Evolutionary conservation across 23 red algal genomes (phyloP).

Genomic region (Gracilaria domingensis): DNA sequence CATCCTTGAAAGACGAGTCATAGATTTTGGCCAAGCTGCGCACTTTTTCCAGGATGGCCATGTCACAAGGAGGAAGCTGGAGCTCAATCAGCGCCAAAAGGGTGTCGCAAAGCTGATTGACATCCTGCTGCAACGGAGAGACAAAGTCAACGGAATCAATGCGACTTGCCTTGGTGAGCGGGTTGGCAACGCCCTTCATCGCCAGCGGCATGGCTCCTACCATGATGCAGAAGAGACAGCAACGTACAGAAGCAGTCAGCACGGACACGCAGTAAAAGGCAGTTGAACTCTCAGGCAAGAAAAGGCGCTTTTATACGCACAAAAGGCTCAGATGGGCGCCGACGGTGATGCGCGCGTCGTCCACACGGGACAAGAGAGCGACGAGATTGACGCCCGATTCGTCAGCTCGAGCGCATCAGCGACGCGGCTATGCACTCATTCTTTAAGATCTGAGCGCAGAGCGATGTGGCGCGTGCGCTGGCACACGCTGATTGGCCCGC

Average conservation of each 20-base stretch:
- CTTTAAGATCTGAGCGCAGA: not conserved
- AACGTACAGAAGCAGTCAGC: not conserved
- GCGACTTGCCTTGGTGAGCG: slow-evolving; percentile 54
- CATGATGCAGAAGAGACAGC: slow-evolving; percentile 14
- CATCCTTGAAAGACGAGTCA: slow-evolving; percentile 68
- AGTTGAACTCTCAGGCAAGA: not conserved
- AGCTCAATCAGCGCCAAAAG: slow-evolving; percentile 65
- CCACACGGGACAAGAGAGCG: not conserved
- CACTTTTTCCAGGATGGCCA: slow-evolving; percentile 77
- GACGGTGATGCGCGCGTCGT: not conserved
- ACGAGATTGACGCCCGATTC: not conserved
- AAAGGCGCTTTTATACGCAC: slow-evolving; percentile 4
- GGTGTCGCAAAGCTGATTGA: slow-evolving; percentile 56
- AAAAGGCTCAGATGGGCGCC: not conserved
- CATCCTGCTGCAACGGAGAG: slow-evolving; percentile 80
- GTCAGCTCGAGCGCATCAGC: not conserved
- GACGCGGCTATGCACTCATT: not conserved
- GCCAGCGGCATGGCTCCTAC: slow-evolving; percentile 41
- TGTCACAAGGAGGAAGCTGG: slow-evolving; percentile 14
- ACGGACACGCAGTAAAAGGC: not conserved
- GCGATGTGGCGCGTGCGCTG: not conserved
- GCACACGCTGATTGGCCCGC: not conserved
- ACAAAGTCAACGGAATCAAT: slow-evolving; percentile 89
- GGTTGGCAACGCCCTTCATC: slow-evolving; percentile 60
- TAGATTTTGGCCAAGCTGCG: slow-evolving; percentile 58